A percentile compares a stretch with the other conserved stretches of the same genome.
Conservation (phyloP, 2,329 filamentous ascomycete species). For the Aspergillus vadensis region DNA sequence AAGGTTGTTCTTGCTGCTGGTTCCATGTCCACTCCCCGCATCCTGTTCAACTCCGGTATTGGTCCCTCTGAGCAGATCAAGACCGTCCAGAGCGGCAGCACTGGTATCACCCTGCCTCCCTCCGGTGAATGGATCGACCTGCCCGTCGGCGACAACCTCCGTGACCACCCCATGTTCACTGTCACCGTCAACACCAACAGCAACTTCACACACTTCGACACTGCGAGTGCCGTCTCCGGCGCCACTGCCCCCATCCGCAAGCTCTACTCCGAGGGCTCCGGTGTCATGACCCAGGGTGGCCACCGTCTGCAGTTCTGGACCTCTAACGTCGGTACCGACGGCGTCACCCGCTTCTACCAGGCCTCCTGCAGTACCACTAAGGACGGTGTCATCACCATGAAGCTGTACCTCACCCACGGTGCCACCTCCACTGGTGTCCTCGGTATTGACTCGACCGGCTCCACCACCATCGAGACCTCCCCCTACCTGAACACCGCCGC, state of each 20-base stretch:
- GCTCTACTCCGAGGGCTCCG: constrained; percentile 16
- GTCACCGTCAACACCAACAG: constrained; percentile 20
- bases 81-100: constrained; percentile 46
- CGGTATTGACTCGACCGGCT: constrained; percentile 16
- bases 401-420: constrained; percentile 25
- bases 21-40: constrained; percentile 66
- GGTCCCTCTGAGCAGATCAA: constrained; percentile 56
- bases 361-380: constrained; percentile 20
- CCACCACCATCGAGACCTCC: constrained; percentile 17
- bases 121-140: constrained; percentile 50
- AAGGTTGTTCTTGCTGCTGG: constrained; percentile 69
- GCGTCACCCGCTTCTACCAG: constrained; percentile 25
- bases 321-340: constrained; percentile 22
- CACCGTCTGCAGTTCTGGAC: constrained; percentile 27
- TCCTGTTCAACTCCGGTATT: constrained; percentile 69
- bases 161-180: constrained; percentile 40
- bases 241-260: constrained; percentile 9
- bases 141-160: constrained; percentile 52
- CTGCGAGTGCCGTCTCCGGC: constrained; percentile 16
- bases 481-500: constrained; percentile 21
- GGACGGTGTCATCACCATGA: constrained; percentile 22
- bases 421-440: constrained; percentile 23
- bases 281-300: constrained; percentile 22
- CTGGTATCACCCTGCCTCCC: constrained; percentile 44
- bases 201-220: constrained; percentile 24